Percentiles rank a stretch among this genome's conserved stretches.
phyloP scores from a whole-genome alignment of 1,284 basidiomycete species.

The Microbotryum intermedium region DNA sequence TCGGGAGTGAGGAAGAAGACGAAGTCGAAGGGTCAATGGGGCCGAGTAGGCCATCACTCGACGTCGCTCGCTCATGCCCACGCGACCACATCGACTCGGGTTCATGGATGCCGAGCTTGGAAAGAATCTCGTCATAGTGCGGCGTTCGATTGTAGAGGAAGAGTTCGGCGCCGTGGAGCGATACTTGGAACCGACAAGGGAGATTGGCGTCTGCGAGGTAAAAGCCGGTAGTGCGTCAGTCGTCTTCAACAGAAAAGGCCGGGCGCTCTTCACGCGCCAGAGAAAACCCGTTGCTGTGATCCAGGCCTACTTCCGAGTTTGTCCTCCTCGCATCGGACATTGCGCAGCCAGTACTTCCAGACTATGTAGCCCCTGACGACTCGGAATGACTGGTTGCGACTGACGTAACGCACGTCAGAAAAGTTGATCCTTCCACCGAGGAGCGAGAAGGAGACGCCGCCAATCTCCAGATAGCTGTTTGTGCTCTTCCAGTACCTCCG shows the following conservation, averaged over 20 bases:
- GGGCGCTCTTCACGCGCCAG: too few relatives aligned
- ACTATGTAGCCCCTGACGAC: constrained; percentile 68
- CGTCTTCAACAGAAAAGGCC: background rate
- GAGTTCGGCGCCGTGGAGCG: constrained; percentile 76
- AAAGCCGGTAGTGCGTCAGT: background rate
- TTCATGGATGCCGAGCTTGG: constrained; percentile 37
- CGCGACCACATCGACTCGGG: constrained; percentile 34
- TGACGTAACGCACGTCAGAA: constrained; percentile 77
- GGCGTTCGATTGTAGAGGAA: constrained; percentile 81
- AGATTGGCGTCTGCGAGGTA: constrained; percentile 38
- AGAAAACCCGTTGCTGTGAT: too few relatives aligned
- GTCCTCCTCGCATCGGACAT: constrained; percentile 51
- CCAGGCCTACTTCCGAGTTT: constrained; percentile 30
- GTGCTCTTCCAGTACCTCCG: constrained; percentile 59
- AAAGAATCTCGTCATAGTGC: constrained; percentile 73
- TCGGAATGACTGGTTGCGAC: constrained; percentile 75
- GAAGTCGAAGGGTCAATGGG: background rate
- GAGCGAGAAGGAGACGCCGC: constrained; percentile 74
- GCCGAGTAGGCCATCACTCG: background rate
- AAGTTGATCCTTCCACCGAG: constrained; percentile 74
- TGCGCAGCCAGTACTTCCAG: constrained; percentile 85
- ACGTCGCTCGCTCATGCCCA: constrained; percentile 29
- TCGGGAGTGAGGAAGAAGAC: background rate
- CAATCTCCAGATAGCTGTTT: constrained; percentile 67
- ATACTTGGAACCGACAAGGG: constrained; percentile 67